phyloP scores from a whole-genome alignment of 2,329 filamentous ascomycete species.

The Exophiala bonariae region DNA sequence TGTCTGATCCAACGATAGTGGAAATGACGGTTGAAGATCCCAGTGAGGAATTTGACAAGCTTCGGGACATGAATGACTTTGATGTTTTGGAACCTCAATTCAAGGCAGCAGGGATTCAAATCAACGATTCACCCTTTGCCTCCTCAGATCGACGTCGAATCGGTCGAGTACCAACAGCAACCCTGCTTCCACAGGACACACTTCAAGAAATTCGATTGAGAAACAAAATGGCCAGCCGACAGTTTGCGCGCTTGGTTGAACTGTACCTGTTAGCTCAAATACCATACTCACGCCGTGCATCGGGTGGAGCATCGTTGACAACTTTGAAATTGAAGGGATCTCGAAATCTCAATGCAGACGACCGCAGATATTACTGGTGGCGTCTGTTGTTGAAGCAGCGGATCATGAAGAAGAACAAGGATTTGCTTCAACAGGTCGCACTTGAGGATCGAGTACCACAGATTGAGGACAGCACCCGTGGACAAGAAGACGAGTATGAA shows the following conservation, averaged over 20 bases:
- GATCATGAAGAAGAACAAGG: constrained; percentile 61
- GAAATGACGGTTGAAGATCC: constrained; percentile 95
- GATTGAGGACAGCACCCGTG: constrained; percentile 58
- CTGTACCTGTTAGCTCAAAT: constrained; percentile 63
- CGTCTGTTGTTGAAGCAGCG: constrained; percentile 63
- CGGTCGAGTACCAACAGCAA: constrained; percentile 49
- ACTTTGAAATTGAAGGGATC: constrained; percentile 49
- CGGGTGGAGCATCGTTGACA: constrained; percentile 51
- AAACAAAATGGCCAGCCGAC: constrained; percentile 60
- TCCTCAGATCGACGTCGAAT: constrained; percentile 36
- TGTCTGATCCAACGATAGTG: constrained; percentile 65
- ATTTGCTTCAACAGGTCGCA: constrained; percentile 61
- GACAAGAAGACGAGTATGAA: constrained; percentile 60
- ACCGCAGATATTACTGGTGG: constrained; percentile 66
- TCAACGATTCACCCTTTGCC: constrained; percentile 41
- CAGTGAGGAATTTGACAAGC: constrained; percentile 67
- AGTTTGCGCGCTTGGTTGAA: constrained; percentile 63
- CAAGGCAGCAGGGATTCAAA: constrained; percentile 46
- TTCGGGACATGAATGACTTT: constrained; percentile 64
- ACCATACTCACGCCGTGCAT: constrained; percentile 47
- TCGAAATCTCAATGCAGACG: constrained; percentile 52
- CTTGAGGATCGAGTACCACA: constrained; percentile 57
- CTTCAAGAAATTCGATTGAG: constrained; percentile 51
- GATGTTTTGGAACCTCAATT: constrained; percentile 55
- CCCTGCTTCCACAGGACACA: constrained; percentile 53